Evolutionary conservation across 1,284 basidiomycete genomes (phyloP), one percentile per base, ranked within the genome.

Genomic region (Cutaneotrichosporon cyanovorans): DNA sequence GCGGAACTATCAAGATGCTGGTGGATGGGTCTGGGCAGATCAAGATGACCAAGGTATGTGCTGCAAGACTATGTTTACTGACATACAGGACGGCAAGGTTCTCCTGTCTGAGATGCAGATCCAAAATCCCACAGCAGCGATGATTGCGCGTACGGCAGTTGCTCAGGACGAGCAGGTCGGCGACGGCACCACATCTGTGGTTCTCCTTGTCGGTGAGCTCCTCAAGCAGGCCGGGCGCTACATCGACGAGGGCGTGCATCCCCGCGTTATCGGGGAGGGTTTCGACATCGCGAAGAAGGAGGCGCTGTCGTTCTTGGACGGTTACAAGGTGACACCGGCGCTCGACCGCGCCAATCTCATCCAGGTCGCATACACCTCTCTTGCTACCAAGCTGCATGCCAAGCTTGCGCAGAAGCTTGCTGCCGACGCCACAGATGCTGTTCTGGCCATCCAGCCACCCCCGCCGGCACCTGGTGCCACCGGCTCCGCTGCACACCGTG

Each of bases 81-180:
- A 45, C 36, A 33, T 5, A 1, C 50, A 76, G 74, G 95, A 98
- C 68, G 95, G 95, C 61, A 98, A 98, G 75, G 93, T 97, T 37
- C 76, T 99, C 46, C 79, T 99, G 46, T 96, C 92, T 35, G 95
- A 99, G 76, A 99, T 99, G 95, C 95, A 98, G 77, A 99, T 99
- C 63, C 60, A 79, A 74, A 98, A 99, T 72, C 95, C 95, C 16
- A 98, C 95, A 10, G 95, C 95, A 10, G 92, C 95, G 35, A 96
- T 98, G 90, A 93, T 99, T 67, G 95, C 95, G 34, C 82, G 92
- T 48, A 97, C 93, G 34, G 93, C 93, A 28, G 92, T 97, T 15
- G 93, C 93, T 1, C 93, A 98, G 73, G 93, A 98, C 64, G 95
- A 98, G 71, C 92, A 97, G 78, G 92, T 93, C 45, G 95, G 95